Percentiles rank a stretch among this genome's conserved stretches.
These are phyloP conservation scores for Globisporangium abappressorium DNA, from an alignment of 352 stramenopile genomes.

Conservation along the genomic window DNA sequence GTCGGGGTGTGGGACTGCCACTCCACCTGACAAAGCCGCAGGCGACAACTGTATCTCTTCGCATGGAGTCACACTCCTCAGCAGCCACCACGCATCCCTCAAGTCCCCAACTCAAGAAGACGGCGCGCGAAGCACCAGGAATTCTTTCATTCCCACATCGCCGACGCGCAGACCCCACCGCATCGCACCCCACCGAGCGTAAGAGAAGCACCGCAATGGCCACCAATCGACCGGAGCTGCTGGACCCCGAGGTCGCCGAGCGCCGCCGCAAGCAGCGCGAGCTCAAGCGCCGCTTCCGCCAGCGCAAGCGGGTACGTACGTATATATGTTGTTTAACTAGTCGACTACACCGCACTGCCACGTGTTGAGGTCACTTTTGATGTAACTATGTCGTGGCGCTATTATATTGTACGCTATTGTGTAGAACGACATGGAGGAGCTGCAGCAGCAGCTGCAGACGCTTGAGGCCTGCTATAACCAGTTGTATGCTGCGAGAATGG, in stretches of 20 bases:
- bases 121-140: not conserved
- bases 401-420: not conserved
- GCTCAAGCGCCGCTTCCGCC: constrained; percentile 19
- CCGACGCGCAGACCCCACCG: not conserved
- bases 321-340: not conserved
- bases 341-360: not conserved
- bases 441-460: constrained; percentile 9
- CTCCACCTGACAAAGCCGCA: not conserved
- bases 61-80: no score
- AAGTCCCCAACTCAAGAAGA: not conserved
- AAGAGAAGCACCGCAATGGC: not conserved
- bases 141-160: not conserved
- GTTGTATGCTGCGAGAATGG: constrained; percentile 5
- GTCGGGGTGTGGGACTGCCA: not conserved
- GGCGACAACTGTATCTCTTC: not conserved
- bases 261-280: constrained; percentile 17
- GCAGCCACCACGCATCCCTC: no score
- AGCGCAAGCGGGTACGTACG: constrained; percentile 11
- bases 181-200: no score
- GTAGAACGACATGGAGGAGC: constrained; percentile 3
- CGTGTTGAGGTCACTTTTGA: no score
- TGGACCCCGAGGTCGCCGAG: constrained; percentile 8
- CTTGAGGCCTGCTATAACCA: constrained; percentile 10
- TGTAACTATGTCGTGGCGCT: not conserved
- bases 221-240: not conserved